Conservation (phyloP, 2,329 filamentous ascomycete species). For the Metarhizium rileyi region DNA sequence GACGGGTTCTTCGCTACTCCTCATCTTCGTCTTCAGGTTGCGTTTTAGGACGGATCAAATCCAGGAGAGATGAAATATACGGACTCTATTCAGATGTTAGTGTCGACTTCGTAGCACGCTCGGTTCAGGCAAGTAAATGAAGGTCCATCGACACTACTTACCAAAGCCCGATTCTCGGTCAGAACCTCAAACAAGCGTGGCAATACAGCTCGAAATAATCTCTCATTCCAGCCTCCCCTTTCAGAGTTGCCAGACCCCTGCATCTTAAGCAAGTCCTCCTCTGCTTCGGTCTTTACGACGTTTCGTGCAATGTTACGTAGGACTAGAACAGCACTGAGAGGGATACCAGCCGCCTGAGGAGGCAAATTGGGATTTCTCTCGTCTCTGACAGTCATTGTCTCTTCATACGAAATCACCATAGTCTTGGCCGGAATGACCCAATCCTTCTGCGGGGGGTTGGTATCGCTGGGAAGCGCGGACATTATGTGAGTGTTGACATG, state of each 20-base stretch:
- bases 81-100: constrained; percentile 23
- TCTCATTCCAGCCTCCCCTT: constrained; percentile 54
- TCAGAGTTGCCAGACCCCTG: constrained; percentile 33
- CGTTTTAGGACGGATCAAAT: constrained; percentile 22
- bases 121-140: neutral
- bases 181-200: constrained; percentile 59
- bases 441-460: constrained; percentile 15
- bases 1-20: neutral
- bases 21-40: constrained; percentile 16
- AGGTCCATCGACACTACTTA: constrained; percentile 25
- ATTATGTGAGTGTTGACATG: constrained; percentile 64
- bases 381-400: constrained; percentile 46
- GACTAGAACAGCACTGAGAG: constrained; percentile 68
- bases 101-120: neutral
- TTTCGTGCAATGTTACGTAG: constrained; percentile 69
- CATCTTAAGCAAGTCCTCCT: constrained; percentile 42
- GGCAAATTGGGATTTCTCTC: constrained; percentile 48
- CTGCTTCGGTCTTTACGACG: constrained; percentile 48
- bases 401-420: constrained; percentile 43
- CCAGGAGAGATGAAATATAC: constrained; percentile 30
- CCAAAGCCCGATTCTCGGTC: constrained; percentile 56
- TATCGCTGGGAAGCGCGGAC: constrained; percentile 15
- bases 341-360: constrained; percentile 62
- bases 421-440: constrained; percentile 48
- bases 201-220: constrained; percentile 56